A percentile compares a stretch with the other conserved stretches of the same genome.
These are phyloP conservation scores for Pyrus communis DNA, from an alignment of 306 rosid species.

Conservation along the genomic window DNA sequence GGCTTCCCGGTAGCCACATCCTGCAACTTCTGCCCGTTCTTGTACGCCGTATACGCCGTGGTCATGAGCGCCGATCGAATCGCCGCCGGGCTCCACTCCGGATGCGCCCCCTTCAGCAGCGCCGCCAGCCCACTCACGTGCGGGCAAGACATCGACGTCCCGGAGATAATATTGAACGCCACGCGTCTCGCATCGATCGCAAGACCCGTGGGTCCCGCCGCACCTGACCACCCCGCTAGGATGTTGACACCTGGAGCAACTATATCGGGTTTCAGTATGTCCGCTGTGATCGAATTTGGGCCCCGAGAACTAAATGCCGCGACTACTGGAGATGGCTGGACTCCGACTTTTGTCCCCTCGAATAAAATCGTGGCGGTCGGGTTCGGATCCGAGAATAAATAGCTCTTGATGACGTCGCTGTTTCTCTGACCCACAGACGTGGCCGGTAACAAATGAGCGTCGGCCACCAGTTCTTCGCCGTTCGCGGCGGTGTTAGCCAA, in stretches of 20 bases:
- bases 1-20: conserved; percentile 48
- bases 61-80: conserved; percentile 82
- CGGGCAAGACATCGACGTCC: conserved; percentile 95
- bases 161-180: conserved; percentile 68
- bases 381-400: conserved; percentile 35
- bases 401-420: conserved; percentile 34
- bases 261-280: conserved; percentile 68
- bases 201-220: conserved; percentile 30
- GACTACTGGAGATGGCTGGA: conserved; percentile 71
- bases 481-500: conserved; percentile 31
- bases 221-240: conserved; percentile 52
- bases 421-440: conserved; percentile 40
- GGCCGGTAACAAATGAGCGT: conserved; percentile 56
- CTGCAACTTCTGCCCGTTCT: conserved; percentile 23
- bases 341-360: conserved; percentile 50
- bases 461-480: conserved; percentile 74
- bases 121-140: conserved; percentile 76
- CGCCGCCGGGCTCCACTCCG: conserved; percentile 75
- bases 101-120: conserved; percentile 52
- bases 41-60: conserved; percentile 57
- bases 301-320: conserved; percentile 79
- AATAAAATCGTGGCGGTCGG: conserved; percentile 44
- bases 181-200: conserved; percentile 52
- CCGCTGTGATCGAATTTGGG: conserved; percentile 46
- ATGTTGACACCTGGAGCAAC: conserved; percentile 84